These are phyloP conservation scores for Calamus simplicifolius DNA, from an alignment of 176 grass and related monocot genomes.

Conservation along the genomic window DNA sequence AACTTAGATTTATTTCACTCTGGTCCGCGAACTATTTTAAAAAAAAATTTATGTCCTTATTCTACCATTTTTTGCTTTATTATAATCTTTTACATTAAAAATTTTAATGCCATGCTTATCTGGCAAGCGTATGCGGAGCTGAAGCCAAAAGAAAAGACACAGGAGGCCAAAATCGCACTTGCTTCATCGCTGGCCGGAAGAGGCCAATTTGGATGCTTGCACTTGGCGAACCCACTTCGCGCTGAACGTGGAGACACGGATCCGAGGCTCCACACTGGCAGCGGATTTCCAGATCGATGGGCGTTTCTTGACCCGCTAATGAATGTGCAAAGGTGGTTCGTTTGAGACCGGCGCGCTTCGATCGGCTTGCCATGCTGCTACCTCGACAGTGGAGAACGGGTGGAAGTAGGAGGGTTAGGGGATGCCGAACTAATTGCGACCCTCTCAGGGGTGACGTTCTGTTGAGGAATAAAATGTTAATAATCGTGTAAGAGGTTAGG, in stretches of 20 bases:
- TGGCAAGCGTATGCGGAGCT: no score
- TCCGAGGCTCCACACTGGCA: constrained; percentile 11
- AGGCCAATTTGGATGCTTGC: neutral
- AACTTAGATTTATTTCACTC: no score
- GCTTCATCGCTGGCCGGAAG: neutral
- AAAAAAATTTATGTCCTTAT: no score
- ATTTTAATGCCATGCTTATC: no score
- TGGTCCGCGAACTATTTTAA: no score
- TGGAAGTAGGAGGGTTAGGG: constrained; percentile 37
- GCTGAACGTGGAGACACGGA: constrained; percentile 15
- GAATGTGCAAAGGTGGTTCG: constrained; percentile 20
- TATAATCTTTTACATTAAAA: no score
- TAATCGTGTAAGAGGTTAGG: no score
- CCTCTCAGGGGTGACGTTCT: constrained; percentile 11
- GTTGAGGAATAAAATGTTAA: no score
- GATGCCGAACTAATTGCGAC: constrained; percentile 21
- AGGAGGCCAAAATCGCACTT: constrained; percentile 8
- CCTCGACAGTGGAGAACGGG: constrained; percentile 6
- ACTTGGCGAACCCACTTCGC: neutral
- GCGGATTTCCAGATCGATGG: neutral
- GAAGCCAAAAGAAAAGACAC: neutral
- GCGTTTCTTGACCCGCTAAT: constrained; percentile 1
- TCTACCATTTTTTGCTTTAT: no score
- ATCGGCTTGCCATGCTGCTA: constrained; percentile 28
- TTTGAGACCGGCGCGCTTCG: constrained; percentile 8